Conservation (phyloP, 805 yeast genomes). For the Cyberlindnera subsufficiens region DNA sequence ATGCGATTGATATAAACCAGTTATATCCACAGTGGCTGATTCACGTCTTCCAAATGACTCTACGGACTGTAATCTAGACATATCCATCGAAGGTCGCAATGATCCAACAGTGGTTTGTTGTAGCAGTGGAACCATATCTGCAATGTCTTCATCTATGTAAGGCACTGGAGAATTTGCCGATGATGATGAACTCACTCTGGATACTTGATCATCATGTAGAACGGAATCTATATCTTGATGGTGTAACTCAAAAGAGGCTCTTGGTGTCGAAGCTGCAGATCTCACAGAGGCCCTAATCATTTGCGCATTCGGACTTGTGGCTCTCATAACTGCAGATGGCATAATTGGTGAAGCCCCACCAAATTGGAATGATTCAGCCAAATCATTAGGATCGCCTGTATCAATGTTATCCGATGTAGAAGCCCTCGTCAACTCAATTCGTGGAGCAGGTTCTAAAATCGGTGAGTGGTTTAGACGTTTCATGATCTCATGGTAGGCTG, state of each 20-base stretch:
- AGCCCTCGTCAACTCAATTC: constrained; percentile 12
- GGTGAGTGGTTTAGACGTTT: constrained; percentile 7
- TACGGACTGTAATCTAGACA: constrained; percentile 20
- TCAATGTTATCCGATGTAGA: constrained; percentile 8
- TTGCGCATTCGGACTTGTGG: constrained; percentile 25
- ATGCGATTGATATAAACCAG: constrained; percentile 27
- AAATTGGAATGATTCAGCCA: constrained; percentile 26
- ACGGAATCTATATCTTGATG: constrained; percentile 1
- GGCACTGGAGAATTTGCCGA: constrained; percentile 4
- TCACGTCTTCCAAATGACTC: constrained; percentile 26
- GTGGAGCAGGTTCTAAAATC: constrained; percentile 5
- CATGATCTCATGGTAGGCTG: constrained; percentile 28
- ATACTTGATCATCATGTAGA: constrained; percentile 1
- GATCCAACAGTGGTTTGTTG: constrained; percentile 8
- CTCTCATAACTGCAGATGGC: constrained; percentile 29
- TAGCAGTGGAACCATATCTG: constrained; percentile 27
- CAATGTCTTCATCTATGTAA: constrained; percentile 7
- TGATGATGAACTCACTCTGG: constrained; percentile 11
- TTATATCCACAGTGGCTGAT: constrained; percentile 30
- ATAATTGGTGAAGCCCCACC: constrained; percentile 27
- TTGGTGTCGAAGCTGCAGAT: constrained; percentile 14
- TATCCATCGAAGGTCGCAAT: not conserved
- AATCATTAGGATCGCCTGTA: constrained; percentile 22
- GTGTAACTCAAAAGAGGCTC: constrained; percentile 10
- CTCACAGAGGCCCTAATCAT: constrained; percentile 14